These are phyloP conservation scores for Eucalyptus decipiens DNA, from an alignment of 345 rosid genomes.

Conservation along the genomic window DNA sequence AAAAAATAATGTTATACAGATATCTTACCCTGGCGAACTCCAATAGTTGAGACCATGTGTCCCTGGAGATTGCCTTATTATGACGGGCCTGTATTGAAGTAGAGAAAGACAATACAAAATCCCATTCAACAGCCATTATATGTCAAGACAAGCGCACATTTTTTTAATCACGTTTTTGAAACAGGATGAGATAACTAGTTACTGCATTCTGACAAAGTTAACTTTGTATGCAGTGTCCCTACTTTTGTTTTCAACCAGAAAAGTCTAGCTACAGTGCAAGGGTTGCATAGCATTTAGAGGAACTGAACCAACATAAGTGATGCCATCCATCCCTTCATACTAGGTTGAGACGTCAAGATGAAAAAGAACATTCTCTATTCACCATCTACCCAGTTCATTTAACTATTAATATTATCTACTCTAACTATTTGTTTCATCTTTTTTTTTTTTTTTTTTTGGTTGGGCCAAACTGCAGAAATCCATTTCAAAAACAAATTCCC, in stretches of 20 bases:
- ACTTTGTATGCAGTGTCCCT: neutral
- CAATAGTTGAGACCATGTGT: conserved; percentile 92
- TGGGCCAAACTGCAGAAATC: neutral
- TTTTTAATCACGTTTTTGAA: neutral
- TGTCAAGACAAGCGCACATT: neutral
- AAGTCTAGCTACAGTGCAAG: neutral
- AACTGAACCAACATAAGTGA: neutral
- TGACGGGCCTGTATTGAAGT: conserved; percentile 61
- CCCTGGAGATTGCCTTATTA: conserved; percentile 94
- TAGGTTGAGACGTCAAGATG: neutral
- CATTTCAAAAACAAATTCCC: neutral
- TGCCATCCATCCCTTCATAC: neutral
- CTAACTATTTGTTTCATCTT: neutral
- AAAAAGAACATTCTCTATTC: neutral
- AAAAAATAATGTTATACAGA: neutral
- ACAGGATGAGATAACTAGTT: neutral
- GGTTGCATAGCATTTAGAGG: neutral
- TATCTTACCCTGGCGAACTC: conserved; percentile 82
- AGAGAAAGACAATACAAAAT: neutral
- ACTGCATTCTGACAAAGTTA: neutral
- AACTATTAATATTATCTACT: neutral
- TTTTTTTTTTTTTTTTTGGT: neutral
- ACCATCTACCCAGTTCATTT: neutral
- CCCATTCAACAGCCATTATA: neutral
- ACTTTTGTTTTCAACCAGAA: neutral